These are phyloP conservation scores for Solioccasus polychromus DNA, from an alignment of 768 basidiomycete genomes.

Conservation along the genomic window DNA sequence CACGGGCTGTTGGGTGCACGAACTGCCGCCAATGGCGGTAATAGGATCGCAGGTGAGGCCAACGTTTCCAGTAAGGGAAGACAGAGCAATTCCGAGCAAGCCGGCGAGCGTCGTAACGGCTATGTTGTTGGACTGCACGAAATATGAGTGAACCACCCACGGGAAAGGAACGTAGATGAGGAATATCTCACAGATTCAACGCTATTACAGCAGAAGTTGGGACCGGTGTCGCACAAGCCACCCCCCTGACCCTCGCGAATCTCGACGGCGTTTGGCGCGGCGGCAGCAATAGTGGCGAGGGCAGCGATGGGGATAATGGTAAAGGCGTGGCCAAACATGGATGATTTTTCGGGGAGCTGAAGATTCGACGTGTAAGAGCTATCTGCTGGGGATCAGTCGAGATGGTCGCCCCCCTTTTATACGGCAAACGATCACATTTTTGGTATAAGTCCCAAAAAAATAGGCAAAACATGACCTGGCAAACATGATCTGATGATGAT, in stretches of 20 bases:
- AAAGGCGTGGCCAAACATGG: constrained; percentile 6
- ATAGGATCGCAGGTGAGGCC: neutral
- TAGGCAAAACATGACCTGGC: too few species aligned
- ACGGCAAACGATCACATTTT: too few species aligned
- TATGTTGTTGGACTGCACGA: neutral
- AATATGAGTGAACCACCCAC: too few species aligned
- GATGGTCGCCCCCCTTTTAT: too few species aligned
- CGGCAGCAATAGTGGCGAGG: neutral
- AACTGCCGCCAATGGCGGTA: neutral
- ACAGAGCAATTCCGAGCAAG: neutral
- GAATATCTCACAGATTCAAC: neutral
- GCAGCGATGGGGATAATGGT: constrained; percentile 5
- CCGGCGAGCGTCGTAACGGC: neutral
- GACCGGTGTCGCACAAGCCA: neutral
- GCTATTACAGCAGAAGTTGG: neutral
- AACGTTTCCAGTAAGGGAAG: neutral
- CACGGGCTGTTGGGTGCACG: neutral
- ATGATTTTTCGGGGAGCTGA: too few species aligned
- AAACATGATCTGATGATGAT: too few species aligned
- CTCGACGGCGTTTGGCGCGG: neutral
- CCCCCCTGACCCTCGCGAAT: neutral
- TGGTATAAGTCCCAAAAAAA: too few species aligned
- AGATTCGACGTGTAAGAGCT: too few species aligned
- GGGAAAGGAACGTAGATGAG: neutral
- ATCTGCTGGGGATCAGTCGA: too few species aligned